Base-by-base conservation (phyloP, 495 filamentous ascomycete genomes). In the Hyaloscypha variabilis region DNA sequence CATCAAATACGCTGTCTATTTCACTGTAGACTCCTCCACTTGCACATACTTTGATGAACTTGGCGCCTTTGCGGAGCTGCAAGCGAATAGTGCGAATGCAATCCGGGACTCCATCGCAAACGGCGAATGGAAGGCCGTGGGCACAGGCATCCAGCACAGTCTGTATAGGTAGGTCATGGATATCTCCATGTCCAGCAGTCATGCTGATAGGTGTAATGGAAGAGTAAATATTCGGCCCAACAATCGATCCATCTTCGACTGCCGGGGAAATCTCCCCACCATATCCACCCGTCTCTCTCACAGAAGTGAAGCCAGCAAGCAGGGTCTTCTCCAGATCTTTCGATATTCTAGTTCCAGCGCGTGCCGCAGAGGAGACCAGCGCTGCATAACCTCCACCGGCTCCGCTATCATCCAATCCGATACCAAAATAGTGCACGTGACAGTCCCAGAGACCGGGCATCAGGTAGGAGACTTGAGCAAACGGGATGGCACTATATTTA, bases 381-480 rank as follows among this genome's bases (percentile, higher is more conserved):
- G 49, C 49, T 29, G 11, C 42, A 28, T 31, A 60, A 6, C 60
- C 50, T 60, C 21, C 8, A 51, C 59, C 46, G 36, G 23, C 23
- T 29, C 49, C 49, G 1, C 42, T 24, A 54, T 69, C 68, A 36
- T 60, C 36, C 46, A 60, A 26, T 1, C 67, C 58, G 17, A 70
- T 72, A 50, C 66, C 69, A 24, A 55, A 39, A 65, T 78, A 83
- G 66, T 85, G 83, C 24, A 69, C 73, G 69, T 85, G 83, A 58
- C 74, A 77, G 62, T 85, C 83, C 83, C 83, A 85, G 8, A 85
- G 71, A 2, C 82, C 82, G 8, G 82, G 82, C 79, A 85, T 82
- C 25, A 82, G 69, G 34, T 78, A 75, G 0, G 78, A 77, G 4
- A 82, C 74, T 14, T 64, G 58, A 10, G 69, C 57, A 65, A 67